Conservation (phyloP, 1,284 basidiomycete genomes). For the Irpex rosettiformis region DNA sequence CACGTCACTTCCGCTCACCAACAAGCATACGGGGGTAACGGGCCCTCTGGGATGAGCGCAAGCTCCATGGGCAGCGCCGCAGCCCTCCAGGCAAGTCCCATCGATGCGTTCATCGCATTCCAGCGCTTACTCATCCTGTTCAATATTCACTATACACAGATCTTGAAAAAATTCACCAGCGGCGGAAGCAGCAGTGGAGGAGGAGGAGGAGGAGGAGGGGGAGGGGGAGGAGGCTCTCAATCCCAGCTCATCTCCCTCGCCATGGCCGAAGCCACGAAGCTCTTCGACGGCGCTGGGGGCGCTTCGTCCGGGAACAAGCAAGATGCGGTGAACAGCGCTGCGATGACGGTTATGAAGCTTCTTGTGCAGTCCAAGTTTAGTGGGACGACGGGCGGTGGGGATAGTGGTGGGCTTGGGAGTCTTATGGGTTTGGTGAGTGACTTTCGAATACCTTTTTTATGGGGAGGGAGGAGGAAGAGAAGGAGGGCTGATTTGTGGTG, state of each 20-base stretch:
- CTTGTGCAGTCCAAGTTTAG: constrained; percentile 65
- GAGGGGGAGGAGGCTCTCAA: constrained; percentile 45
- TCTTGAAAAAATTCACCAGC: constrained; percentile 59
- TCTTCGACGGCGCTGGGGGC: constrained; percentile 72
- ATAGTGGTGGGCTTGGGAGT: constrained; percentile 61
- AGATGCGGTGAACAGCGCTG: constrained; percentile 78
- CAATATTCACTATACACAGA: constrained; percentile 33
- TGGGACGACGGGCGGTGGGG: constrained; percentile 46
- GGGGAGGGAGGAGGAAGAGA: neutral
- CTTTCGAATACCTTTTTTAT: constrained; percentile 8
- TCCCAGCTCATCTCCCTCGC: constrained; percentile 76
- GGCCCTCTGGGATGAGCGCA: constrained; percentile 50
- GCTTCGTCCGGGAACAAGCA: constrained; percentile 70
- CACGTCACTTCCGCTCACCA: constrained; percentile 58
- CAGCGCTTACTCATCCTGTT: neutral
- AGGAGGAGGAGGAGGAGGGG: too few species aligned
- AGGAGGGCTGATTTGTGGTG: neutral
- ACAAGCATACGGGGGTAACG: constrained; percentile 53
- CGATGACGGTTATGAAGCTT: constrained; percentile 82
- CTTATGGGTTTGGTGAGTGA: constrained; percentile 53
- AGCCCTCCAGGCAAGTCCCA: constrained; percentile 56
- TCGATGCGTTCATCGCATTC: neutral
- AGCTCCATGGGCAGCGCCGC: constrained; percentile 70
- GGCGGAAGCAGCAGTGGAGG: constrained; percentile 32
- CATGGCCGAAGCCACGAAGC: constrained; percentile 74